Conservation (phyloP, 148 eudicot species). For the Spergularia bocconei region DNA sequence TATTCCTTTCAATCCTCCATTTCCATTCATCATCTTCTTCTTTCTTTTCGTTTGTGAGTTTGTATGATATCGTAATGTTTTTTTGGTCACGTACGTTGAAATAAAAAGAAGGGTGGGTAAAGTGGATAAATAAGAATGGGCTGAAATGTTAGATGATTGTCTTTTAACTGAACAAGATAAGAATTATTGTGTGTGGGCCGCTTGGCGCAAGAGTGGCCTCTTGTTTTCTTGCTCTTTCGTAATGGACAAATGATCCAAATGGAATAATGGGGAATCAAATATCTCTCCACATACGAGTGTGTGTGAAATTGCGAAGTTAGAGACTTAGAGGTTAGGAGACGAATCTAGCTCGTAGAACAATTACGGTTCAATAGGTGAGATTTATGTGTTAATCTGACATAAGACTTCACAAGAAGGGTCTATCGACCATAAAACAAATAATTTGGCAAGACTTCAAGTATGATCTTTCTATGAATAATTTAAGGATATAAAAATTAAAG, state of each 20-base stretch:
- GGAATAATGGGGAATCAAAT: conserved; percentile 4
- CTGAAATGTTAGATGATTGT: conserved; percentile 8
- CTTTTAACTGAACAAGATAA: conserved; percentile 15
- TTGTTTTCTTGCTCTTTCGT: conserved; percentile 14
- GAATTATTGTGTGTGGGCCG: conserved; percentile 25
- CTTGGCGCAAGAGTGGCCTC: conserved; percentile 33
- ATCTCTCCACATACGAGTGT: no score
- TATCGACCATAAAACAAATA: no score
- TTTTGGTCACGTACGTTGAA: not conserved
- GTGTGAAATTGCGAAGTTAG: not conserved
- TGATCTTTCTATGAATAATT: no score
- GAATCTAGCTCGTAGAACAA: not conserved
- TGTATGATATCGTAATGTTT: not conserved
- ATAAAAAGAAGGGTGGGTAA: not conserved
- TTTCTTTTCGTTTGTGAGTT: not conserved
- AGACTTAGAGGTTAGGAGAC: not conserved
- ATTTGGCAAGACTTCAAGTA: no score
- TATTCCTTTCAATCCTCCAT: conserved; percentile 35
- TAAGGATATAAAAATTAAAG: no score
- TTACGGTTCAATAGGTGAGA: no score
- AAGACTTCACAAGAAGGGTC: no score
- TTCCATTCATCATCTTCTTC: conserved; percentile 36
- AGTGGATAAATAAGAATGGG: conserved; percentile 22
- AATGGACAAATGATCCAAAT: not conserved
- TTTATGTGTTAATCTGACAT: no score